phyloP scores from a whole-genome alignment of 1,139 yeast species.

The Nakaseomyces nivariensis region DNA sequence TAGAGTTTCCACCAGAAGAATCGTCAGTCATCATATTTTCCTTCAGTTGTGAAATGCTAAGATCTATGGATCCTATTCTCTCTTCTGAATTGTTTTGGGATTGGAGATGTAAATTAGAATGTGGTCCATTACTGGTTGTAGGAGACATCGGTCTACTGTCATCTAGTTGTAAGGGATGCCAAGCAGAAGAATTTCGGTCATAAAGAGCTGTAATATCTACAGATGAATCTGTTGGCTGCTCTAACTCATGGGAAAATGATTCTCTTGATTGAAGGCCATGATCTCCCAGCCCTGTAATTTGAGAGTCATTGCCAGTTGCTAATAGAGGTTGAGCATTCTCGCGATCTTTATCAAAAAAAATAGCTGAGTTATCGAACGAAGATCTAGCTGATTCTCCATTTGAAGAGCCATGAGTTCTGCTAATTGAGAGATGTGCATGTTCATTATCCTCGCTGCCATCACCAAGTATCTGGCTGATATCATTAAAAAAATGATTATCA shows the following conservation, averaged over 20 bases:
- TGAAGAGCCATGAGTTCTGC: slow-evolving; percentile 3
- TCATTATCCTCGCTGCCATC: slow-evolving; percentile 6
- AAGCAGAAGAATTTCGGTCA: slow-evolving; percentile 20
- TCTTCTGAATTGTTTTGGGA: neutral
- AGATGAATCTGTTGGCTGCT: slow-evolving; percentile 17
- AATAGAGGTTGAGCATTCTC: slow-evolving; percentile 18
- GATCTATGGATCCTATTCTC: neutral
- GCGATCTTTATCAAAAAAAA: slow-evolving; percentile 6
- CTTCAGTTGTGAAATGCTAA: neutral
- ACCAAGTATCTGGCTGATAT: slow-evolving; percentile 18
- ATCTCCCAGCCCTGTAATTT: neutral
- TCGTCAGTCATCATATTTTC: neutral
- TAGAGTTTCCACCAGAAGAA: slow-evolving; percentile 3
- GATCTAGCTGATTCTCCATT: slow-evolving; percentile 17
- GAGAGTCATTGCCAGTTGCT: slow-evolving; percentile 5
- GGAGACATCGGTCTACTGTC: slow-evolving; percentile 11
- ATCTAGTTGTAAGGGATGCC: slow-evolving; percentile 23
- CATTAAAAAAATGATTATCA: slow-evolving; percentile 18
- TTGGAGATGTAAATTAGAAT: neutral
- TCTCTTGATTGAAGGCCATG: slow-evolving; percentile 14
- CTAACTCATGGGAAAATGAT: slow-evolving; percentile 12
- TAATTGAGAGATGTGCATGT: slow-evolving; percentile 1
- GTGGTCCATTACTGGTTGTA: neutral
- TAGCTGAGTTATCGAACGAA: slow-evolving; percentile 14
- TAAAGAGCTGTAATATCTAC: slow-evolving; percentile 26